Evolutionary conservation across 352 stramenopile species (phyloP).

Genomic region (Aphanomyces astaci): DNA sequence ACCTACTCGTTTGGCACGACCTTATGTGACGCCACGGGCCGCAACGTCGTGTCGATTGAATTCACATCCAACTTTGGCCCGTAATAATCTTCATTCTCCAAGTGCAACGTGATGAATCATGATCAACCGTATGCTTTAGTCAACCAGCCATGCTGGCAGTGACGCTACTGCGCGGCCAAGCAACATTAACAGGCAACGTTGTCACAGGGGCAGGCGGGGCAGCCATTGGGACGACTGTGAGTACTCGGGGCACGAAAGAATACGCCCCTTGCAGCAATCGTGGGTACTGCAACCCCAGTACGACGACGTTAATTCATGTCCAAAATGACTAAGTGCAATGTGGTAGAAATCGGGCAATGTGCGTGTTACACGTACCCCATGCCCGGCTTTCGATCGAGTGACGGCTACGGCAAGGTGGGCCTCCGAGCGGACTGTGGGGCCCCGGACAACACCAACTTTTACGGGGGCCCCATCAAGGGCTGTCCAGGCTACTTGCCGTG

Average conservation of each 20-base stretch:
- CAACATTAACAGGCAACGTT: conserved; percentile 38
- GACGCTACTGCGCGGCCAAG: conserved; percentile 28
- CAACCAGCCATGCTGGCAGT: conserved; percentile 57
- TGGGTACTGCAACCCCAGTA: conserved; percentile 69
- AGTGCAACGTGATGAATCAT: conserved; percentile 25
- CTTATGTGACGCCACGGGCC: conserved; percentile 35
- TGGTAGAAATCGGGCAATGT: conserved; percentile 41
- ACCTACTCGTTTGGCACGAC: conserved; percentile 35
- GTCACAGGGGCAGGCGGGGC: conserved; percentile 38
- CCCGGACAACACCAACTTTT: conserved; percentile 70
- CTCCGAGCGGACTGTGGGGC: conserved; percentile 88
- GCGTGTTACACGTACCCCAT: conserved; percentile 54
- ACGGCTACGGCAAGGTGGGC: conserved; percentile 80
- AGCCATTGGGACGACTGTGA: conserved; percentile 37
- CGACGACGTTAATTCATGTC: conserved; percentile 26
- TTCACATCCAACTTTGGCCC: conserved; percentile 50
- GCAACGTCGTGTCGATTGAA: conserved; percentile 54
- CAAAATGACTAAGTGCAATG: conserved; percentile 20
- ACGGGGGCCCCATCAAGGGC: conserved; percentile 46
- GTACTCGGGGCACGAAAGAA: conserved; percentile 81
- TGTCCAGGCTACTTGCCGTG: conserved; percentile 63
- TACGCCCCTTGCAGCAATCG: conserved; percentile 83
- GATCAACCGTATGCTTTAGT: conserved; percentile 28
- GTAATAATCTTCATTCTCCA: conserved; percentile 30
- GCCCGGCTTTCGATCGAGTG: conserved; percentile 71